Conservation (phyloP, 148 eudicot genomes). For the Tetragonia tetragonoides region DNA sequence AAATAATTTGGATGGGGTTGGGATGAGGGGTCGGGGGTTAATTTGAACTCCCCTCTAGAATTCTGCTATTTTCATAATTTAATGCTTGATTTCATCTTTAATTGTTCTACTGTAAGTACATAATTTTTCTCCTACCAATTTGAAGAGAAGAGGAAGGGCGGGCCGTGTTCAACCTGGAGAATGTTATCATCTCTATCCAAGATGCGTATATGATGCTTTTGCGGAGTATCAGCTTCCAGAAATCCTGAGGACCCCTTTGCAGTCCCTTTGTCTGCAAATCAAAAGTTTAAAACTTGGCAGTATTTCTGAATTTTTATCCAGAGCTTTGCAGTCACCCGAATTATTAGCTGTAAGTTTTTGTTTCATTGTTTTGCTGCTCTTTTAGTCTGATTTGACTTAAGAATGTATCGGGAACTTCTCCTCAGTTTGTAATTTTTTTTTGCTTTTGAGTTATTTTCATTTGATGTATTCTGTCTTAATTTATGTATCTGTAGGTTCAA, state of each 20-base stretch:
- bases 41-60: not conserved
- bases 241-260: constrained; percentile 90
- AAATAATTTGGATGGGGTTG: not conserved
- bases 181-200: constrained; percentile 94
- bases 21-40: not conserved
- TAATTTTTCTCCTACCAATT: not conserved
- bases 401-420: not conserved
- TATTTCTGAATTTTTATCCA: constrained; percentile 84
- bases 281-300: constrained; percentile 94
- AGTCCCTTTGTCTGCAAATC: constrained; percentile 94
- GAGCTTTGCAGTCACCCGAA: constrained; percentile 93
- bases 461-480: not conserved
- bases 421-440: not conserved
- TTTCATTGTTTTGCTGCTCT: not conserved
- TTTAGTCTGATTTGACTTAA: constrained; percentile 2
- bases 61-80: not conserved
- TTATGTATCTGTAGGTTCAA: constrained; percentile 63
- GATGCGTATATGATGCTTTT: constrained; percentile 91
- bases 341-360: constrained; percentile 63
- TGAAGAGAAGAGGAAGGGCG: constrained; percentile 98
- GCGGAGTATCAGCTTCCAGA: constrained; percentile 94
- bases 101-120: not conserved
- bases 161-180: constrained; percentile 99
- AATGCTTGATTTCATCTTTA: not conserved
- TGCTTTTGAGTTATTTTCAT: not conserved